Evolutionary conservation across 306 rosid genomes (phyloP).

Genomic region (Erythrophleum fordii): DNA sequence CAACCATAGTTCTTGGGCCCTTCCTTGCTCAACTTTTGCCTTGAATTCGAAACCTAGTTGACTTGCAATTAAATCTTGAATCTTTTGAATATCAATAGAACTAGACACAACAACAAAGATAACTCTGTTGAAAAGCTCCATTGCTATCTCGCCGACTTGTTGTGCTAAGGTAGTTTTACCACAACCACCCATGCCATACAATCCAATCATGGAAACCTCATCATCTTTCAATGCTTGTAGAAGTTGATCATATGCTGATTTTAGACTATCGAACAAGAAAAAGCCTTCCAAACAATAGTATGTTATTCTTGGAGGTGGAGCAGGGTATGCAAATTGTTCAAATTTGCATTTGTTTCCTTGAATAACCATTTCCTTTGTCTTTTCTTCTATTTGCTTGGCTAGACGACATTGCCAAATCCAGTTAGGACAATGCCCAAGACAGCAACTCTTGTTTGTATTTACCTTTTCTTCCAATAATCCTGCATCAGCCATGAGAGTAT

Average conservation of each 20-base stretch:
- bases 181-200: background rate
- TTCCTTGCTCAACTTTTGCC: background rate
- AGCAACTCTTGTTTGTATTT: background rate
- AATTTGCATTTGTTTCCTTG: background rate
- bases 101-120: background rate
- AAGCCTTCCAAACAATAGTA: background rate
- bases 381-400: conserved; percentile 8
- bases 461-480: background rate
- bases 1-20: too few species aligned
- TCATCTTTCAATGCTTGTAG: background rate
- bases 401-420: conserved; percentile 18
- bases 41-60: background rate
- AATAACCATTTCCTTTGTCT: background rate
- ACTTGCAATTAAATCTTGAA: background rate
- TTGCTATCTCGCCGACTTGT: background rate
- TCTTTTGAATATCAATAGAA: background rate
- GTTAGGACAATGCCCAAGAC: conserved; percentile 8
- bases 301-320: background rate
- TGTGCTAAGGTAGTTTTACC: background rate
- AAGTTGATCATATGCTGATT: background rate
- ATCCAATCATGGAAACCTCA: background rate
- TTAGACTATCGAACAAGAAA: background rate
- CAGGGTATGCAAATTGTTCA: background rate
- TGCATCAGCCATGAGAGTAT: background rate
- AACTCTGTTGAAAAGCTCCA: background rate